These are phyloP conservation scores for Hamigera avellanea DNA, from an alignment of 495 filamentous ascomycete genomes.

Conservation along the genomic window DNA sequence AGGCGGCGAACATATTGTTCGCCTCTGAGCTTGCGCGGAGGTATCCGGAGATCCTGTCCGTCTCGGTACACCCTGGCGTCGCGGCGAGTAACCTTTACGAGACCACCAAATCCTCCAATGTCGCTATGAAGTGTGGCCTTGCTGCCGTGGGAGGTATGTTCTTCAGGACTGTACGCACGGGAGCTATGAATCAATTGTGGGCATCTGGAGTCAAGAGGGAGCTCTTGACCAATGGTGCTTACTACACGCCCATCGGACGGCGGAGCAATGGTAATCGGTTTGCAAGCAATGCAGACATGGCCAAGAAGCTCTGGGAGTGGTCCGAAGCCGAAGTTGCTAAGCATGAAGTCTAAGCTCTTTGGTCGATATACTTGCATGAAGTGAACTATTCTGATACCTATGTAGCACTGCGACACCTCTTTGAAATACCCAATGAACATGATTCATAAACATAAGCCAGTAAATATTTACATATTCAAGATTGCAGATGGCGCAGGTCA, in stretches of 20 bases:
- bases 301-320: constrained; percentile 49
- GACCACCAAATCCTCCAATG: constrained; percentile 15
- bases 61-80: constrained; percentile 56
- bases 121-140: constrained; percentile 15
- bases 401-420: too few relatives aligned
- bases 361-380: too few relatives aligned
- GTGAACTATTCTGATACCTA: too few relatives aligned
- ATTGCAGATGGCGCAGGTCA: too few relatives aligned
- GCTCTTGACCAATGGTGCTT: constrained; percentile 37
- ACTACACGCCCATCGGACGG: constrained; percentile 45
- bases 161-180: constrained; percentile 25
- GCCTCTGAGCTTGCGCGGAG: constrained; percentile 44
- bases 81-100: constrained; percentile 44
- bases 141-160: constrained; percentile 9
- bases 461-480: too few relatives aligned
- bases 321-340: constrained; percentile 41
- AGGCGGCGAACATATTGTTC: constrained; percentile 62
- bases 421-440: too few relatives aligned
- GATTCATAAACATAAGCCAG: too few relatives aligned
- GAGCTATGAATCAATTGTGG: constrained; percentile 52
- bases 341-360: too few relatives aligned
- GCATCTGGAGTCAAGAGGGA: constrained; percentile 19
- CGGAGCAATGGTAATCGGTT: constrained; percentile 20
- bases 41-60: constrained; percentile 42
- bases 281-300: constrained; percentile 36